phyloP scores from a whole-genome alignment of 495 filamentous ascomycete genomes.

The Podospora pseudopauciseta region DNA sequence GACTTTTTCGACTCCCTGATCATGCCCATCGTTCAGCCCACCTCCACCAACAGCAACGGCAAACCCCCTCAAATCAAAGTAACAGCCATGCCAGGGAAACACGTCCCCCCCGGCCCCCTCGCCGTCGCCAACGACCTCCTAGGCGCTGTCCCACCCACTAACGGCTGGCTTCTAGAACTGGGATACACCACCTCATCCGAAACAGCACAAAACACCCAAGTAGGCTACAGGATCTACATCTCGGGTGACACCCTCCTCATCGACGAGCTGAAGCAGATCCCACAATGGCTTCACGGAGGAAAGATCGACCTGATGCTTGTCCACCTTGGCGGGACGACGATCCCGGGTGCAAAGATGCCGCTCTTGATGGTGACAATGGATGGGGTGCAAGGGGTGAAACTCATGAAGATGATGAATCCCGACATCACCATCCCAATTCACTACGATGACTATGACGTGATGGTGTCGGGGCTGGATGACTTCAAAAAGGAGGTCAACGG shows the following conservation, averaged over 20 bases:
- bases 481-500: slow-evolving; percentile 55
- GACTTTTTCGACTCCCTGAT: slow-evolving; percentile 54
- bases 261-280: slow-evolving; percentile 60
- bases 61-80: slow-evolving; percentile 48
- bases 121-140: slow-evolving; percentile 54
- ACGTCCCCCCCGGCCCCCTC: slow-evolving; percentile 55
- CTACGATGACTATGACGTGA: slow-evolving; percentile 65
- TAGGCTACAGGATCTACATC: slow-evolving; percentile 66
- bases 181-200: slow-evolving; percentile 36
- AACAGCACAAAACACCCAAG: slow-evolving; percentile 34
- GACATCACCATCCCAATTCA: slow-evolving; percentile 67
- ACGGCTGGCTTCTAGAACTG: slow-evolving; percentile 70
- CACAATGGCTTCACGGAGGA: slow-evolving; percentile 36
- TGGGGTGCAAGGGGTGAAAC: slow-evolving; percentile 56
- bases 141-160: slow-evolving; percentile 63
- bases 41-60: slow-evolving; percentile 12
- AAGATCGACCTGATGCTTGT: slow-evolving; percentile 66
- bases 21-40: slow-evolving; percentile 40
- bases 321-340: slow-evolving; percentile 64
- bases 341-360: slow-evolving; percentile 54
- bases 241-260: slow-evolving; percentile 68
- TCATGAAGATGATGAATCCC: slow-evolving; percentile 58
- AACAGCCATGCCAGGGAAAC: slow-evolving; percentile 68
- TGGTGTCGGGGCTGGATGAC: slow-evolving; percentile 56
- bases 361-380: slow-evolving; percentile 74